phyloP scores from a whole-genome alignment of 202 grass and related monocot species.

The Digitaria exilis region DNA sequence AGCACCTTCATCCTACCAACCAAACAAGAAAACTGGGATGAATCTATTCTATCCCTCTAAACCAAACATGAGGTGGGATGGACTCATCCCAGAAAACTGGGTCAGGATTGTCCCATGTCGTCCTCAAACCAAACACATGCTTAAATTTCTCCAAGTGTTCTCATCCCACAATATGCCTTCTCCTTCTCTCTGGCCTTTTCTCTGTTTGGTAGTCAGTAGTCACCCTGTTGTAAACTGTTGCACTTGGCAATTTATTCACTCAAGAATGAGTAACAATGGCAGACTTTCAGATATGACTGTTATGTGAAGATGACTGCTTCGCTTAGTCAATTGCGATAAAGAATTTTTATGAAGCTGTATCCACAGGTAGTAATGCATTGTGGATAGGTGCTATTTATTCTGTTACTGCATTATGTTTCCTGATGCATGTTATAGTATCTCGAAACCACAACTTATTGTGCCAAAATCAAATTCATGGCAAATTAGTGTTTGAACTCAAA shows the following conservation, averaged over 20 bases:
- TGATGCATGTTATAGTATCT: constrained; percentile 16
- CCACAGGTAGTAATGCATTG: not conserved
- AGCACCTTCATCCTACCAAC: too few species aligned
- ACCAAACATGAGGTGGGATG: too few species aligned
- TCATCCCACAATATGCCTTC: not conserved
- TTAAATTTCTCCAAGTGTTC: not conserved
- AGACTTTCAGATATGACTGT: not conserved
- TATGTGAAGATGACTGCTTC: constrained; percentile 24
- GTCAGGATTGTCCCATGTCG: too few species aligned
- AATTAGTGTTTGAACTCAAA: not conserved
- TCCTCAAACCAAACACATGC: too few species aligned
- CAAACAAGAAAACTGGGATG: too few species aligned
- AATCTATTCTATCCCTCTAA: too few species aligned
- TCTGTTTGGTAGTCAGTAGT: not conserved
- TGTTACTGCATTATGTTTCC: constrained; percentile 2
- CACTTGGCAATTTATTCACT: constrained; percentile 28
- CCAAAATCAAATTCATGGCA: not conserved
- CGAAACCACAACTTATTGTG: not conserved
- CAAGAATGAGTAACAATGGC: not conserved
- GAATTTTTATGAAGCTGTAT: not conserved
- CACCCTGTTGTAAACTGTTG: not conserved
- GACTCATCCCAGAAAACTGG: too few species aligned
- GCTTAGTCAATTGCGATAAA: constrained; percentile 11
- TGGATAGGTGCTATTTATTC: not conserved
- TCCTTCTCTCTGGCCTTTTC: not conserved